Base-by-base conservation (phyloP, 1,139 yeast species). In the Candida freyschussii region DNA sequence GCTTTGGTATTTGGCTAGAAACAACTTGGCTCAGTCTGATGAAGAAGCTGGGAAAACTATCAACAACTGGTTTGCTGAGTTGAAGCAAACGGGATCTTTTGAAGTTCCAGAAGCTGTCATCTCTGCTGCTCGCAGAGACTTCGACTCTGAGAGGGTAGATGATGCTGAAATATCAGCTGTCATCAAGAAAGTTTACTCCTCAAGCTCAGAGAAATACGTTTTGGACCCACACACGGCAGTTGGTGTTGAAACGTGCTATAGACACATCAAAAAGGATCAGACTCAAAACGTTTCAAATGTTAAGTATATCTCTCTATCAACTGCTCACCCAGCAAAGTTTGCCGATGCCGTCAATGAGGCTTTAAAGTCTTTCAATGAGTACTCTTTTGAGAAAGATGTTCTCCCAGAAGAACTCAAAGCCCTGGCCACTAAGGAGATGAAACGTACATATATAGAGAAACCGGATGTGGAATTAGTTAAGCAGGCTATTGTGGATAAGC, bases 281-380 rank as follows among this genome's bases (percentile, higher is more conserved):
- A 36, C 46, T 30, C 48, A 56, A 7, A 65, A 67, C 24, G 60
- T 49, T n/a, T 47, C 59, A 13, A 55, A 64, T 18, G 57, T 68
- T 27, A 57, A 64, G 34, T 85, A 85, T 57, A 71, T 91, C 32
- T 84, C 96, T 6, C 74, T 91, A 41, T 83, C 97, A 3, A 91
- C 98, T 27, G 98, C 98, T 7, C 98, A 91, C 57, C 98, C 98
- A 26, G 98, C 98, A 40, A 91, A 91, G 63, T 91, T 91, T 56
- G 85, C 96, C 17, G 96, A 87, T 44, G 98, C 95, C 33, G 98
- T 91, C 13, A 82, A 87, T 58, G 66, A 73, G 50, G 87, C 97
- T 2, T 72, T 91, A 48, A 57, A 62, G 31, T 69, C 70, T 2
- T 67, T 76, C 42, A 73, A 70, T 16, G 86, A 77, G 16, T 93